Conservation (phyloP, 1,284 basidiomycete genomes). For the Golubevia sp. region DNA sequence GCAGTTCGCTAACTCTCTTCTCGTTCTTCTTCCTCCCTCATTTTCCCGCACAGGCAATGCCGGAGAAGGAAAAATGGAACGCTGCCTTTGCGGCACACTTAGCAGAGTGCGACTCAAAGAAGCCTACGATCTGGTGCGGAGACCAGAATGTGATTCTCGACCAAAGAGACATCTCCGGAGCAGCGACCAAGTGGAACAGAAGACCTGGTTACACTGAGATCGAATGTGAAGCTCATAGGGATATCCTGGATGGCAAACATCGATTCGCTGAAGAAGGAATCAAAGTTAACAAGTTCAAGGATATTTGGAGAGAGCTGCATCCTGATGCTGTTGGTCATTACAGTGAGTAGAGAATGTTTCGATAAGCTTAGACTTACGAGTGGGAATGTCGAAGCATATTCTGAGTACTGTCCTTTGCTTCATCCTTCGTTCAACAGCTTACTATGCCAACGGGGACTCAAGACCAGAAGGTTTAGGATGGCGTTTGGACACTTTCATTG, state of each 20-base stretch:
- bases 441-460: conserved; percentile 52
- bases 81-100: conserved; percentile 36
- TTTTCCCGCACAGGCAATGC: too few species aligned
- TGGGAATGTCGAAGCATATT: not conserved
- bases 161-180: conserved; percentile 43
- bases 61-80: too few species aligned
- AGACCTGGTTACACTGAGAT: conserved; percentile 49
- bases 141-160: conserved; percentile 57
- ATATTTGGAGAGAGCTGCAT: conserved; percentile 49
- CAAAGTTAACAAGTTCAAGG: conserved; percentile 34
- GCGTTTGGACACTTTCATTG: conserved; percentile 54
- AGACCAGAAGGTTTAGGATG: conserved; percentile 56
- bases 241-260: conserved; percentile 28
- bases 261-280: conserved; percentile 14
- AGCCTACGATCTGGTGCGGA: conserved; percentile 54
- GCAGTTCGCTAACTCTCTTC: not conserved
- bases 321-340: conserved; percentile 54
- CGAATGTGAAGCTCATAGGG: conserved; percentile 48
- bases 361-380: not conserved
- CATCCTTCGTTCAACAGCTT: conserved; percentile 16
- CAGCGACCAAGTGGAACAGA: conserved; percentile 59
- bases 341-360: conserved; percentile 12
- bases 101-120: conserved; percentile 19
- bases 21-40: too few species aligned
- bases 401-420: not conserved